A percentile compares a stretch with the other conserved stretches of the same genome.
These are phyloP conservation scores for Oleoguttula mirabilis DNA, from an alignment of 495 filamentous ascomycete species.

Conservation along the genomic window DNA sequence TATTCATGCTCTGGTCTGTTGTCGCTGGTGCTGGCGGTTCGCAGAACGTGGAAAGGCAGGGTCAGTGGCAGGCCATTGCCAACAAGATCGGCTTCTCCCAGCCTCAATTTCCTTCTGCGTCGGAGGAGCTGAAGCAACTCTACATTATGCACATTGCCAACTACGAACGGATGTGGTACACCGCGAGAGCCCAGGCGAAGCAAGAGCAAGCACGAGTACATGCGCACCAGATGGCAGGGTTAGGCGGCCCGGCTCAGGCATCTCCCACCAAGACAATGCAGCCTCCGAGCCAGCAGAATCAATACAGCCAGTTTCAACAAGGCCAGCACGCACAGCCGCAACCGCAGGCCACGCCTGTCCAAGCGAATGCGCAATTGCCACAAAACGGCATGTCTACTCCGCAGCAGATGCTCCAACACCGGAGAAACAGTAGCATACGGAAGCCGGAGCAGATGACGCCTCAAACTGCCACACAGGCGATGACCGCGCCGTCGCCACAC, in stretches of 20 bases:
- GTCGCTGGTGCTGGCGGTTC: conserved; percentile 72
- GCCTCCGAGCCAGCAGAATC: conserved; percentile 24
- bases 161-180: conserved; percentile 13
- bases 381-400: conserved; percentile 24
- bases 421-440: conserved; percentile 16
- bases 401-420: conserved; percentile 17
- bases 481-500: conserved; percentile 15
- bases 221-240: conserved; percentile 32
- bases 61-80: conserved; percentile 62
- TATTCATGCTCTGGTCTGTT: conserved; percentile 61
- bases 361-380: conserved; percentile 24
- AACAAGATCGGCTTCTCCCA: conserved; percentile 52
- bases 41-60: conserved; percentile 51
- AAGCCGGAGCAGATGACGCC: conserved; percentile 15
- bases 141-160: conserved; percentile 46
- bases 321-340: conserved; percentile 29
- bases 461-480: conserved; percentile 2
- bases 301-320: conserved; percentile 10
- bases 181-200: conserved; percentile 30
- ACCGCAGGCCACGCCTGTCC: conserved; percentile 14
- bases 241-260: conserved; percentile 30
- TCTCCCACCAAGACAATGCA: conserved; percentile 38
- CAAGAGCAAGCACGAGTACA: conserved; percentile 34
- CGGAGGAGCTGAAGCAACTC: conserved; percentile 54
- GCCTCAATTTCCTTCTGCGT: conserved; percentile 51